Percentiles rank a stretch among this genome's conserved stretches.
phyloP scores from a whole-genome alignment of 1,284 basidiomycete species.

The Ceratobasidium sp. region DNA sequence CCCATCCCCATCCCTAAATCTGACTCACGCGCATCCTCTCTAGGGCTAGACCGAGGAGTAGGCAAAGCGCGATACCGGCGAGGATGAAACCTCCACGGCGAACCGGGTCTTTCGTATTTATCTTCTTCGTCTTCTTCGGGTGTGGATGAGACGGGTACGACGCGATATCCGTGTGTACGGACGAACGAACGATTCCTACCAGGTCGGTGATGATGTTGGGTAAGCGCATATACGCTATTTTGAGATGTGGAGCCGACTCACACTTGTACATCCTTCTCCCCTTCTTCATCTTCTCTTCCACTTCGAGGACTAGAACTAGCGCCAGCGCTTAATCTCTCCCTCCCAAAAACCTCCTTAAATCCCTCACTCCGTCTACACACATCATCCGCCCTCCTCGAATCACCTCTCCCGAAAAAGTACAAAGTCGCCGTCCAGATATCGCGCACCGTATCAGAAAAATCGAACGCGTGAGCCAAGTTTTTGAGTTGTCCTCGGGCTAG shows the following conservation, averaged over 20 bases:
- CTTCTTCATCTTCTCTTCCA: background rate
- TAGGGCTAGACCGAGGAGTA: conserved; percentile 4
- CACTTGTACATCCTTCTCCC: background rate
- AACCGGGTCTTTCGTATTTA: too few relatives aligned
- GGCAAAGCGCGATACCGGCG: background rate
- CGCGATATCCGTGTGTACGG: conserved; percentile 2
- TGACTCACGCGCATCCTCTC: background rate
- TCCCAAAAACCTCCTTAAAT: conserved; percentile 27
- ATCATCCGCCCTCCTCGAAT: conserved; percentile 12
- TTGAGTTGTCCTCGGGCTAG: background rate
- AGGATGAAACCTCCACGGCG: too few relatives aligned
- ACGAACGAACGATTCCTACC: conserved; percentile 4
- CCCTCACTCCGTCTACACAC: conserved; percentile 5
- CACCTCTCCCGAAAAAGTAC: conserved; percentile 24
- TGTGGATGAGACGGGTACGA: background rate
- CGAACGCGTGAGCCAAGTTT: conserved; percentile 22
- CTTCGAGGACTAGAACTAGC: background rate
- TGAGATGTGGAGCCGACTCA: background rate
- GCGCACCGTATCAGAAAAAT: conserved; percentile 30
- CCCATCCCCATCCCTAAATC: background rate
- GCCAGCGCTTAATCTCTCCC: conserved; percentile 5
- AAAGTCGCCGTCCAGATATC: conserved; percentile 15
- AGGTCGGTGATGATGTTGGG: too few relatives aligned
- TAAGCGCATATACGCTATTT: conserved; percentile 13
- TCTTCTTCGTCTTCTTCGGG: conserved; percentile 1